Conservation (phyloP, 352 stramenopile genomes). For the Globisporangium canariense region DNA sequence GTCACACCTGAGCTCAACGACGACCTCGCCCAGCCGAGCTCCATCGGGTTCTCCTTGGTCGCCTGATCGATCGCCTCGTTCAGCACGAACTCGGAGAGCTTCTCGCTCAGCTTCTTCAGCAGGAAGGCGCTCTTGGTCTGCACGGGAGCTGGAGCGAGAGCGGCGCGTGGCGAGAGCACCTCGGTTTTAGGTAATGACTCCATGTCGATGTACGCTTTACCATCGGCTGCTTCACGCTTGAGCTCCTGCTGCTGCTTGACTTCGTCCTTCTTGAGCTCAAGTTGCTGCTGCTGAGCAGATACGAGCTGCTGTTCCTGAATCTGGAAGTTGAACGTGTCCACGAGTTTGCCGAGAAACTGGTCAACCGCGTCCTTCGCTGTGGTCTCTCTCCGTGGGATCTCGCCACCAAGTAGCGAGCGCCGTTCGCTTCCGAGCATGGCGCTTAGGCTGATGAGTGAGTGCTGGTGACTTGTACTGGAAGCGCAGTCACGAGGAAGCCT, state of each 20-base stretch:
- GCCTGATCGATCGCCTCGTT: slow-evolving; percentile 19
- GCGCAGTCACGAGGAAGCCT: neutral
- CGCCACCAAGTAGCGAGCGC: slow-evolving; percentile 33
- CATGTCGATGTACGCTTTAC: neutral
- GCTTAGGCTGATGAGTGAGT: neutral
- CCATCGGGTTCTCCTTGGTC: slow-evolving; percentile 19
- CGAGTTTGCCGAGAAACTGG: slow-evolving; percentile 32
- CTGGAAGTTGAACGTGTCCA: slow-evolving; percentile 39
- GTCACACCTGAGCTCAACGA: neutral
- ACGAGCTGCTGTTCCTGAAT: slow-evolving; percentile 18
- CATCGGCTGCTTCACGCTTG: neutral
- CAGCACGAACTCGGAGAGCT: slow-evolving; percentile 25
- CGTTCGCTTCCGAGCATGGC: slow-evolving; percentile 28
- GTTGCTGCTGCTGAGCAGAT: neutral
- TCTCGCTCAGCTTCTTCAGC: slow-evolving; percentile 20
- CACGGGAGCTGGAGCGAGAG: neutral
- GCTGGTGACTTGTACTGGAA: neutral
- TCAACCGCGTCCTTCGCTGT: slow-evolving; percentile 23
- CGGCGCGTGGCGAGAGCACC: slow-evolving; percentile 14
- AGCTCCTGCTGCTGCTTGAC: too few relatives aligned
- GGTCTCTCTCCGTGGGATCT: slow-evolving; percentile 23
- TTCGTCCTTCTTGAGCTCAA: neutral
- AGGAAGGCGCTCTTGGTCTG: slow-evolving; percentile 7
- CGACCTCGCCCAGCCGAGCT: slow-evolving; percentile 22
- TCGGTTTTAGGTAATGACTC: slow-evolving; percentile 7